Evolutionary conservation across 345 rosid genomes (phyloP), one percentile per base, ranked within the genome.

Genomic region (Aurinia saxatilis): DNA sequence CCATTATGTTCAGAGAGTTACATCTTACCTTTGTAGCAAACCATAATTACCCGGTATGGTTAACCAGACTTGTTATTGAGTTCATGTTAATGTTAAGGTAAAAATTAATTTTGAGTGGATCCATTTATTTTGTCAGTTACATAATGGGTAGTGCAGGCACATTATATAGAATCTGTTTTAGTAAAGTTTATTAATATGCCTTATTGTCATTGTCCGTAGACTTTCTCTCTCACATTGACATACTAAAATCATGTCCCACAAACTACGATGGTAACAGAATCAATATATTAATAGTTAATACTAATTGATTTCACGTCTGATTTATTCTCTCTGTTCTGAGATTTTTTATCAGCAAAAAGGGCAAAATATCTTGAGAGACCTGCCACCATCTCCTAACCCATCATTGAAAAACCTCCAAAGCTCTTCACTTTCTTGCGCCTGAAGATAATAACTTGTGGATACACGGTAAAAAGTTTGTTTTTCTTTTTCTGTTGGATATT

Each of bases 61-160:
- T 49, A 39, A 63, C 58, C 50, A 39, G 62, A 25, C 0, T 45
- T 35, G 12, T 55, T 44, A 34, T 45, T 45, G 36, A 49, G 45
- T 53, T 44, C 4, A 34, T 30, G 21, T 25, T 25, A 6, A 10
- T 30, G 8, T 39, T 30, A 33, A 63, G 49, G 39, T 37, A 63
- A 64, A 21, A 18, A 47, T 18, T 47, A 16, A 57, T 29, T 21
- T 64, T 52, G 56, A 27, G 31, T 37, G 33, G 38, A 46, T 48
- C 57, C 31, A 30, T 47, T 39, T 29, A 21, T 12, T 31, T 40
- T 40, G 54, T 14, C 4, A 30, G 21, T 11, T 46, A 9, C 34
- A 45, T 12, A 12, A 34, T 46, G 57, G 48, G 37, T 57, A 40
- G 45, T 67, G 72, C n/a, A 67, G 38, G 59, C 66, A 67, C 66